Evolutionary conservation across 768 basidiomycete genomes (phyloP), one percentile per base, ranked within the genome.

Genomic region (Suillus discolor): DNA sequence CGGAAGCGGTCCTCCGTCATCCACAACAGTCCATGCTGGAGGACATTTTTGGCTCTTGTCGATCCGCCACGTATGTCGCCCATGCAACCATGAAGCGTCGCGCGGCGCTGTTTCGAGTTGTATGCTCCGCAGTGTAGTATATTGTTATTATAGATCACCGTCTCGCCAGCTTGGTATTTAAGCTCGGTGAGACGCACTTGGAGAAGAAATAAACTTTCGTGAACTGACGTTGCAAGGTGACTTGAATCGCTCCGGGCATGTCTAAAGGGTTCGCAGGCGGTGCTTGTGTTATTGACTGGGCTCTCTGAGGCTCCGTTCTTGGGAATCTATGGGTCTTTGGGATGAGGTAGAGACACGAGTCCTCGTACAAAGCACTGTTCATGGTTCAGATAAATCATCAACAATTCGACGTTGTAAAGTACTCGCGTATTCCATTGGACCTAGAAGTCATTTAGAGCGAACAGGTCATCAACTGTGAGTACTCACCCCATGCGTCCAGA

Each of bases 401-500:
- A 59, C 42, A 36, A 39, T 20, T 34, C 39, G n/a, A 9, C 18
- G 7, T 41, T 11, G 45, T 13, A 13, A n/a, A 36, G 44, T 8
- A 78, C 87, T 62, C 79, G 91, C 90, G 90, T 87, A 71, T 93
- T 93, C 91, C 91, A 93, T 77, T 94, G 91, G 0, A 92, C 82
- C 89, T 92, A 61, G 4, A 8, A 41, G 44, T 45, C 45, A 25
- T 38, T 31, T 23, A 28, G 25, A 23, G 8, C 55, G 31, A 16
- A 13, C 20, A 41, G 8, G 7, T 36, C 15, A 61, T 31, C 12
- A 39, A 60, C 39, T 63, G 34, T 20, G 60, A 60, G 20, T n/a
- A 77, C 84, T 23, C 79, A 91, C 91, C 2, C 91, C 91, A 70
- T 86, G 82, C 61, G 88, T 85, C 84, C 87, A 89, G 41, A 83